phyloP scores from a whole-genome alignment of 1,139 yeast genomes.

The Blastobotrys elegans region DNA sequence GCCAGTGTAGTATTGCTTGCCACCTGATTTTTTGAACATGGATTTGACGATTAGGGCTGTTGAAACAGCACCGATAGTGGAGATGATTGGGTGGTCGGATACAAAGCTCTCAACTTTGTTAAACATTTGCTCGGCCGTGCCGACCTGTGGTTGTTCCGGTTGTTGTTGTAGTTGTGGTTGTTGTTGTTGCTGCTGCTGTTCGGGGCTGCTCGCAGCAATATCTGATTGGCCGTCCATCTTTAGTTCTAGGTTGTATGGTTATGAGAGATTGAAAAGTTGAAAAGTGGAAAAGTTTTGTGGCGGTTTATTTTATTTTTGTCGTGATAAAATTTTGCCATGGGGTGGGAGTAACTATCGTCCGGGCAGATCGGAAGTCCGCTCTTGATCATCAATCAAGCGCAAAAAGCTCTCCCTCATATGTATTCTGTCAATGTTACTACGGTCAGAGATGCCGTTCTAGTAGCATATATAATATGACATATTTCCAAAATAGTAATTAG shows the following conservation, averaged over 20 bases:
- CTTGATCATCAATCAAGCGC: too few relatives aligned
- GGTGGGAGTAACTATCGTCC: too few relatives aligned
- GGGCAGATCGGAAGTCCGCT: too few relatives aligned
- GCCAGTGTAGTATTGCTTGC: slow-evolving; percentile 73
- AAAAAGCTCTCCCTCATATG: too few relatives aligned
- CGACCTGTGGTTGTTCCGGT: slow-evolving; percentile 12
- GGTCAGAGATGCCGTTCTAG: too few relatives aligned
- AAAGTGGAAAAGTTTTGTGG: neutral
- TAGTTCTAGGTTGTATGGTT: neutral
- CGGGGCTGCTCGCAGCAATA: neutral
- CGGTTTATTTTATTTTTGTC: neutral
- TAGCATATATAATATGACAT: too few relatives aligned
- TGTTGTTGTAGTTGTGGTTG: too few relatives aligned
- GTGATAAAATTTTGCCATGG: neutral
- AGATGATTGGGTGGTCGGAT: slow-evolving; percentile 63
- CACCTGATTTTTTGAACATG: slow-evolving; percentile 59
- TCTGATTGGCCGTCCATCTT: neutral
- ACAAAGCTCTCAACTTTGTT: slow-evolving; percentile 43
- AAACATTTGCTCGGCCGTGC: slow-evolving; percentile 62
- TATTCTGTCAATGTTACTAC: too few relatives aligned
- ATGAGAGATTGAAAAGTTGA: neutral
- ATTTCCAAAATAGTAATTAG: too few relatives aligned
- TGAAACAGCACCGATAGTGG: slow-evolving; percentile 67
- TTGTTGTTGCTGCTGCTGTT: too few relatives aligned
- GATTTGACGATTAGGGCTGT: slow-evolving; percentile 57